Conservation (phyloP, 345 rosid genomes). For the Aquilaria malaccensis region DNA sequence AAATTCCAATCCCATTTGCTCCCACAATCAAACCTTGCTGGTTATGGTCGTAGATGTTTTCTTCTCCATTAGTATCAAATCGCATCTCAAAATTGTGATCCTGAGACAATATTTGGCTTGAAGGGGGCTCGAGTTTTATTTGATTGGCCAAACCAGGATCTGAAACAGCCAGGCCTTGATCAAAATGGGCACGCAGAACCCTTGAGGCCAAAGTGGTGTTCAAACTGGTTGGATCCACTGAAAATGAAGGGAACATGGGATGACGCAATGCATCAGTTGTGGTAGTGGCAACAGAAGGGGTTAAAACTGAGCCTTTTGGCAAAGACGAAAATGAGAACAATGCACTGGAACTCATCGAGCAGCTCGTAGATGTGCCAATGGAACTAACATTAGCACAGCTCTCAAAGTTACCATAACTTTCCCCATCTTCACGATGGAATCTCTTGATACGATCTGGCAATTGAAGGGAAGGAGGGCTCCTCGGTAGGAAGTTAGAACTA, state of each 20-base stretch:
- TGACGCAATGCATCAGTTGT: conserved; percentile 14
- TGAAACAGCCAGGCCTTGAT: conserved; percentile 23
- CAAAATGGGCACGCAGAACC: conserved; percentile 18
- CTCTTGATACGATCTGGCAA: conserved; percentile 34
- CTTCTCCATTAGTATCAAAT: conserved; percentile 1
- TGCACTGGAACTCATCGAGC: conserved; percentile 4
- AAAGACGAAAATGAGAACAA: conserved; percentile 28
- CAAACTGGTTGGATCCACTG: conserved; percentile 17
- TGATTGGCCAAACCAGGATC: conserved; percentile 18
- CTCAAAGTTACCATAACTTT: not conserved
- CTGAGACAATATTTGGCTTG: conserved; percentile 45
- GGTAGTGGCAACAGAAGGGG: conserved; percentile 19
- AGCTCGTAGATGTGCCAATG: not conserved
- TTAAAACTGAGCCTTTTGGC: conserved; percentile 16
- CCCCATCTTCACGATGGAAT: not conserved
- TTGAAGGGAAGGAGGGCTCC: conserved; percentile 45
- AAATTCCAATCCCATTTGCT: conserved; percentile 23
- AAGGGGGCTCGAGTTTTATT: conserved; percentile 64
- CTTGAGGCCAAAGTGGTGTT: conserved; percentile 12
- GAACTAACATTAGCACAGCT: not conserved
- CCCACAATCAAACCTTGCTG: conserved; percentile 14
- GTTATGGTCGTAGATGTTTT: not conserved
- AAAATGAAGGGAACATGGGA: conserved; percentile 16
- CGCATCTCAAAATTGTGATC: conserved; percentile 13
- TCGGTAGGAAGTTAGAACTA: conserved; percentile 25